Evolutionary conservation across 1,284 basidiomycete genomes (phyloP).

Genomic region (Fomitiporia mediterranea): DNA sequence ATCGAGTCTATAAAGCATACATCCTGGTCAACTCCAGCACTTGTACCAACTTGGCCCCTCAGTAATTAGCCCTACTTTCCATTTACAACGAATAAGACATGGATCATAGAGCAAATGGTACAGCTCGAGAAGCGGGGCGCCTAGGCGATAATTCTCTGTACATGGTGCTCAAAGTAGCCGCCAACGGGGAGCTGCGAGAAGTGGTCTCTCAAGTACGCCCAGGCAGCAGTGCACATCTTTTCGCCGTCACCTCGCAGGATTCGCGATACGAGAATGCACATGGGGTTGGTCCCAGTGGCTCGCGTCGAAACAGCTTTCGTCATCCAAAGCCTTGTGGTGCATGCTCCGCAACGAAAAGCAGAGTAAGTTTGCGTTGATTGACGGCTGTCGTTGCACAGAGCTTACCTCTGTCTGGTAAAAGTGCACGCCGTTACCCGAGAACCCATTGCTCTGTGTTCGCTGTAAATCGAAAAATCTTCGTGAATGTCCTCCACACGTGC

Average conservation of each 20-base stretch:
- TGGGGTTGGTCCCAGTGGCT: neutral
- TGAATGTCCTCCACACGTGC: constrained; percentile 11
- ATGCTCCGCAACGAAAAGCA: constrained; percentile 12
- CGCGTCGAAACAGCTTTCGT: neutral
- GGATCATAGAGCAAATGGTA: neutral
- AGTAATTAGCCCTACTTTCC: no score
- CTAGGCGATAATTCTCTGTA: neutral
- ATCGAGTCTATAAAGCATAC: neutral
- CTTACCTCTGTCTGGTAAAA: neutral
- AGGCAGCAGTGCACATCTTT: neutral
- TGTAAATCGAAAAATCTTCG: neutral
- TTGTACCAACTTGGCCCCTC: neutral
- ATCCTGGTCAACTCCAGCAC: neutral
- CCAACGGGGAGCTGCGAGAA: neutral
- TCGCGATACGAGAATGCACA: neutral
- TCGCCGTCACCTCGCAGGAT: neutral
- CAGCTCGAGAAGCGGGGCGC: neutral
- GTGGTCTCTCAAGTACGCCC: neutral
- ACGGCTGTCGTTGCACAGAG: neutral
- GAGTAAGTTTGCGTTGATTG: neutral
- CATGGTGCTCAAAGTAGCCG: neutral
- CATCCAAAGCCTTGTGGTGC: constrained; percentile 10
- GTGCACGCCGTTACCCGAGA: neutral
- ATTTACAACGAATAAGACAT: neutral
- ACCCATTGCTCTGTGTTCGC: constrained; percentile 3